These are phyloP conservation scores for Orychophragmus violaceus DNA, from an alignment of 345 rosid genomes.

Conservation along the genomic window DNA sequence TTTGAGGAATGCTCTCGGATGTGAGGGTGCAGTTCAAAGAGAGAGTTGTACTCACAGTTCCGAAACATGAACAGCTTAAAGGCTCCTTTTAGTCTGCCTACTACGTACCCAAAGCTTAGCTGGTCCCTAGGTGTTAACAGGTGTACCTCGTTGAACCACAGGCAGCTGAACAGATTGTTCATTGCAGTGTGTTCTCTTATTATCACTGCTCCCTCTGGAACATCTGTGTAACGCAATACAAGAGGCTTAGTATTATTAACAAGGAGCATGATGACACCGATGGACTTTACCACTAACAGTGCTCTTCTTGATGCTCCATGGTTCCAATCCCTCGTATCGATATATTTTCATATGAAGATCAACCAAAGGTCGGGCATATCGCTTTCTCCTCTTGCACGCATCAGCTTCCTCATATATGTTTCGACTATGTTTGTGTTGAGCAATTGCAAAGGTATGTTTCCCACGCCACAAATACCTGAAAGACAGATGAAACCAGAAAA, in stretches of 20 bases:
- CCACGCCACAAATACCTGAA: constrained; percentile 90
- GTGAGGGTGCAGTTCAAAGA: constrained; percentile 82
- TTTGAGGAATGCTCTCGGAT: constrained; percentile 92
- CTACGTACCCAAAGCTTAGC: constrained; percentile 87
- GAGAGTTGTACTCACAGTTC: constrained; percentile 87
- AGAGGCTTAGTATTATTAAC: neutral
- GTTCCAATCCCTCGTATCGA: constrained; percentile 76
- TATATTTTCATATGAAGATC: constrained; percentile 98
- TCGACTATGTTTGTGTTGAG: constrained; percentile 87
- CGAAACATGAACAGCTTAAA: constrained; percentile 87
- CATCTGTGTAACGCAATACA: constrained; percentile 57
- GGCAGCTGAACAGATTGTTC: constrained; percentile 78
- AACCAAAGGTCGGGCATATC: constrained; percentile 87
- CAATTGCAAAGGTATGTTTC: constrained; percentile 84
- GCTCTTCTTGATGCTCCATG: constrained; percentile 74
- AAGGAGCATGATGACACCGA: neutral
- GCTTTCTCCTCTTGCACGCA: constrained; percentile 89
- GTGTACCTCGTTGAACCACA: constrained; percentile 98
- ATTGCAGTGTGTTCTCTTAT: constrained; percentile 75
- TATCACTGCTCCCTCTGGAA: constrained; percentile 96
- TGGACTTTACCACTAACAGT: constrained; percentile 63
- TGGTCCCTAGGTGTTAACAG: constrained; percentile 98
- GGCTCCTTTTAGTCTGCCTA: constrained; percentile 53
- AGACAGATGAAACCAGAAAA: neutral
- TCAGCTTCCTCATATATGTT: constrained; percentile 93